Evolutionary conservation across 2,329 filamentous ascomycete species (phyloP).

Genomic region (Fusarium ramigenum): DNA sequence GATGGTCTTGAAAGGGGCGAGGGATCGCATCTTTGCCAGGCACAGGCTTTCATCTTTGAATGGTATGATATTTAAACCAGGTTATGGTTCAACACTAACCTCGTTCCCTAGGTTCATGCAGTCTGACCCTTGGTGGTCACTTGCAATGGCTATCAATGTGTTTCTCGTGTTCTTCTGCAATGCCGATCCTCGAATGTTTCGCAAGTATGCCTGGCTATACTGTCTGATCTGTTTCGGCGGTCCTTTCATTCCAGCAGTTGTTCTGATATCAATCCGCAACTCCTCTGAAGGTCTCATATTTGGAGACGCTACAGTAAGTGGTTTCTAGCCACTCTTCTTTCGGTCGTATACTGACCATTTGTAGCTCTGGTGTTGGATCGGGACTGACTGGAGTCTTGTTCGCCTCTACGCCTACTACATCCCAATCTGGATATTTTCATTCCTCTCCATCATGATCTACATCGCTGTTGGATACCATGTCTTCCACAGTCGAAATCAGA

Average conservation of each 20-base stretch:
- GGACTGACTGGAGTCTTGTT: conserved; percentile 60
- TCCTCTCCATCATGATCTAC: conserved; percentile 64
- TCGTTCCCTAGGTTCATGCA: conserved; percentile 74
- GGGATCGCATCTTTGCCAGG: conserved; percentile 67
- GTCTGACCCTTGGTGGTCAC: conserved; percentile 78
- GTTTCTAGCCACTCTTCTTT: rapidly evolving
- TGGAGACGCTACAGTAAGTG: conserved; percentile 64
- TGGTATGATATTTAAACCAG: conserved; percentile 56
- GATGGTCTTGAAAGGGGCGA: conserved; percentile 67
- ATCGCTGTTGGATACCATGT: conserved; percentile 66
- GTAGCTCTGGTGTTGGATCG: conserved; percentile 71
- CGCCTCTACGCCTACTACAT: conserved; percentile 70
- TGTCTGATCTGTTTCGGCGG: conserved; percentile 74
- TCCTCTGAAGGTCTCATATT: conserved; percentile 55
- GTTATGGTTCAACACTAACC: not conserved
- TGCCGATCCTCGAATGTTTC: conserved; percentile 69
- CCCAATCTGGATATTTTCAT: conserved; percentile 68
- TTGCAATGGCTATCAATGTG: conserved; percentile 85
- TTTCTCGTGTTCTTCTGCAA: conserved; percentile 72
- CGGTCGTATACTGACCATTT: conserved; percentile 8
- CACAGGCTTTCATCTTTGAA: conserved; percentile 70
- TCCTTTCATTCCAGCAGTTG: conserved; percentile 72
- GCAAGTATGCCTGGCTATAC: conserved; percentile 76
- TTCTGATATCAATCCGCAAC: conserved; percentile 67
- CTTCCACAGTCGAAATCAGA: conserved; percentile 66